Conservation (phyloP, 208 protist genomes). For the Trichomonas vaginalis region DNA sequence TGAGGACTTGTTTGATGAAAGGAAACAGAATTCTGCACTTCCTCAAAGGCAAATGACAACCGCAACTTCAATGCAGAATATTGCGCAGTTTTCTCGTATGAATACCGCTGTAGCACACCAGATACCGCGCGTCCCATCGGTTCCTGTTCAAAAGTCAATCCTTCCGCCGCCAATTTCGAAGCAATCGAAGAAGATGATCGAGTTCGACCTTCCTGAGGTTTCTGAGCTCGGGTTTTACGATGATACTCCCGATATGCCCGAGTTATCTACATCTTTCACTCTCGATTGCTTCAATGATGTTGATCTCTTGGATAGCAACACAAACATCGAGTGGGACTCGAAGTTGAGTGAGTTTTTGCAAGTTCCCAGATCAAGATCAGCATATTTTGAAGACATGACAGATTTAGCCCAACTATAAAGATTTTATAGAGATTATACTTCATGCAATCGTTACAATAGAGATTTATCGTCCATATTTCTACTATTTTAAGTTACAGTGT, state of each 20-base stretch:
- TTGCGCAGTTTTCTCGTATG: neutral
- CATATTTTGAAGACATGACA: neutral
- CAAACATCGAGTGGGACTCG: neutral
- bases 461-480: neutral
- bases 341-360: neutral
- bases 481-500: no score
- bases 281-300: neutral
- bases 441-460: no score
- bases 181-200: neutral
- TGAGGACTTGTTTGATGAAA: neutral
- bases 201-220: neutral
- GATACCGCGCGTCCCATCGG: neutral
- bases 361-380: neutral
- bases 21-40: neutral
- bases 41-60: neutral
- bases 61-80: neutral
- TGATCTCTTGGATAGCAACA: neutral
- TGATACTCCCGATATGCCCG: neutral
- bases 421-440: no score
- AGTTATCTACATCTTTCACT: neutral
- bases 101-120: neutral
- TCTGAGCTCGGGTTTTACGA: neutral
- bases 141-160: neutral
- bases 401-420: neutral
- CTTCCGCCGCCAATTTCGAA: neutral